Base-by-base conservation (phyloP, 768 basidiomycete genomes). In the Hypsizygus marmoreus region DNA sequence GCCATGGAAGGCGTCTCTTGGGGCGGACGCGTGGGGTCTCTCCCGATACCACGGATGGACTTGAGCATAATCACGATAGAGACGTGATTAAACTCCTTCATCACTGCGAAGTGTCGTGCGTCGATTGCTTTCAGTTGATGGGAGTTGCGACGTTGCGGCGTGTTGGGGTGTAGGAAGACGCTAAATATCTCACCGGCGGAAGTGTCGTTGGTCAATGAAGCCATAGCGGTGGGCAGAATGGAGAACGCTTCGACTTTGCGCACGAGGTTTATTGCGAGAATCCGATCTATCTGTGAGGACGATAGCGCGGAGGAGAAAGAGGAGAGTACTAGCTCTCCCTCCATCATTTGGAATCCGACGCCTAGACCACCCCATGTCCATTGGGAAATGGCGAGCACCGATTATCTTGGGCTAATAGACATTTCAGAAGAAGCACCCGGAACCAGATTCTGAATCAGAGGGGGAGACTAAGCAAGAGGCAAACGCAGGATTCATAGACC, bases 101-200 rank as follows among this genome's bases (percentile, higher is more conserved):
- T 40, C 2, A 47, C 31, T 0, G 45, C 45, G 16, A 51, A 51
- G 12, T 31, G 30, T 2, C 40, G 31, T 5, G 35, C 46, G 20
- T 51, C 50, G 23, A 6, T n/a, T 3, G 16, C 10, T 30, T 47
- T 47, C 3, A 51, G 23, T n/a, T n/a, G n/a, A n/a, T n/a, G 31
- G 14, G 10, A 12, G 22, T 6, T 20, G 45, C 13, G 13, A 13
- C 40, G 37, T 6, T 28, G 34, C 7, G 34, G 41, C 10, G 30
- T 22, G 16, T 13, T 19, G 3, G 47, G 13, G 30, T 51, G 47
- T 0, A 56, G 30, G 0, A 24, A 31, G 2, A 56, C 45, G 5
- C 55, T 50, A 16, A 59, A 59, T 1, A 56, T 55, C 23, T 59
- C 54, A 9, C 55, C 50, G 2, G 54, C 54, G 9, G 52, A 54